A percentile compares a stretch with the other conserved stretches of the same genome.
Conservation (phyloP, 345 rosid species). For the Reutealis trisperma region DNA sequence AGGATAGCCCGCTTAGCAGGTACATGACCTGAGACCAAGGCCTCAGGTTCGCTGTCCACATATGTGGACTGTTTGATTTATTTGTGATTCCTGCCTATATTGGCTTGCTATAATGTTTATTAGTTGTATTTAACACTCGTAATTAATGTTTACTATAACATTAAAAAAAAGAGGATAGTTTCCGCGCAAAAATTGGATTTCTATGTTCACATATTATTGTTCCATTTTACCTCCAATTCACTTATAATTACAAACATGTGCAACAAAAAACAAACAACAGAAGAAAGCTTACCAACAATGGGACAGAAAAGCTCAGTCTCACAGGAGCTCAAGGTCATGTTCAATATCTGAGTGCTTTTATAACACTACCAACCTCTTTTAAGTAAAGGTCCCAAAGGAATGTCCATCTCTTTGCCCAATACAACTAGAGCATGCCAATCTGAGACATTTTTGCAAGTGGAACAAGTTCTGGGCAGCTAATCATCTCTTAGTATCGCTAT, state of each 20-base stretch:
- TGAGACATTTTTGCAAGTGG: background rate
- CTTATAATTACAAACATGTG: background rate
- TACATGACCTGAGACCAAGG: too few relatives aligned
- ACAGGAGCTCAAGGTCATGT: slow-evolving; percentile 23
- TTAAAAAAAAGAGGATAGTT: too few relatives aligned
- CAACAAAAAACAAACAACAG: background rate
- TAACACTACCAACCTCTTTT: background rate
- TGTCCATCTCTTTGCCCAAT: background rate
- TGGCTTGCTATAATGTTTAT: too few relatives aligned
- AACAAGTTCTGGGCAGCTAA: slow-evolving; percentile 2
- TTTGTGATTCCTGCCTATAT: too few relatives aligned
- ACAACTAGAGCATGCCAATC: background rate
- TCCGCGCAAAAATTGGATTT: background rate
- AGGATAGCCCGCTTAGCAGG: too few relatives aligned
- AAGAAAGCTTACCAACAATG: slow-evolving; percentile 6
- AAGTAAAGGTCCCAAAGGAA: background rate
- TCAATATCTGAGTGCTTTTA: background rate
- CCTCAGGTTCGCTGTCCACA: too few relatives aligned
- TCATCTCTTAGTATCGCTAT: background rate
- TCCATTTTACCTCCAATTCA: background rate
- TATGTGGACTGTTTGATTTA: too few relatives aligned
- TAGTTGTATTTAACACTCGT: too few relatives aligned
- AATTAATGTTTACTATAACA: too few relatives aligned
- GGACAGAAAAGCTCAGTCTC: slow-evolving; percentile 10
- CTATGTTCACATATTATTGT: background rate